phyloP scores from a whole-genome alignment of 345 rosid species.

The Citrus maxima region DNA sequence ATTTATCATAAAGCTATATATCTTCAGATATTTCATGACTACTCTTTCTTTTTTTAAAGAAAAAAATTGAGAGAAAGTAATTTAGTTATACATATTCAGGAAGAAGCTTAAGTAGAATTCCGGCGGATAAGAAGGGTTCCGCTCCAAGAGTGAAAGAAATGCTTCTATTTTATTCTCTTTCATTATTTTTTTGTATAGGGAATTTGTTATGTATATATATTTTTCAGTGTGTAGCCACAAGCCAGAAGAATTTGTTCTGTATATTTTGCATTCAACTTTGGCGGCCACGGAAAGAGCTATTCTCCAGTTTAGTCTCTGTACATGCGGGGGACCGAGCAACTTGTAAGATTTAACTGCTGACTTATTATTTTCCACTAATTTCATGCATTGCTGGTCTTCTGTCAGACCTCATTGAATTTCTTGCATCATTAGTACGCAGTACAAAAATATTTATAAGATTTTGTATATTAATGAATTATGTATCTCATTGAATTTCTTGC shows the following conservation, averaged over 20 bases:
- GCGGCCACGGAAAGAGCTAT: not conserved
- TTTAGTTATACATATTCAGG: not conserved
- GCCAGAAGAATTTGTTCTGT: no score
- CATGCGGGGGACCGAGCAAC: not conserved
- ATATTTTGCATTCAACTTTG: not conserved
- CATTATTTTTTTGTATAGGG: not conserved
- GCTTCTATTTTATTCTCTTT: not conserved
- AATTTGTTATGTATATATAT: not conserved
- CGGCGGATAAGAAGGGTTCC: no score
- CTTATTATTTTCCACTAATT: not conserved
- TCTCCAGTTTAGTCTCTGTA: not conserved
- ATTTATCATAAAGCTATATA: no score
- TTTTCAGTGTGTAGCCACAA: no score
- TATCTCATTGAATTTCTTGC: no score
- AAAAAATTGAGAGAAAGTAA: not conserved
- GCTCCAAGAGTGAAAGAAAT: conserved; percentile 46
- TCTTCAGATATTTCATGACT: conserved; percentile 77
- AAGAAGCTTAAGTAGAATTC: no score
- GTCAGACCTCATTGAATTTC: not conserved
- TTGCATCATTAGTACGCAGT: not conserved
- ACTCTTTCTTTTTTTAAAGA: not conserved
- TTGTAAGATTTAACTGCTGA: not conserved
- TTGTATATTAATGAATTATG: not conserved
- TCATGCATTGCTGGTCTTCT: no score
- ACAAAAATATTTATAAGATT: not conserved